Percentiles rank a stretch among this genome's conserved stretches.
These are phyloP conservation scores for Plasmodium yoelii DNA, from an alignment of 169 alveolate genomes.

Conservation along the genomic window DNA sequence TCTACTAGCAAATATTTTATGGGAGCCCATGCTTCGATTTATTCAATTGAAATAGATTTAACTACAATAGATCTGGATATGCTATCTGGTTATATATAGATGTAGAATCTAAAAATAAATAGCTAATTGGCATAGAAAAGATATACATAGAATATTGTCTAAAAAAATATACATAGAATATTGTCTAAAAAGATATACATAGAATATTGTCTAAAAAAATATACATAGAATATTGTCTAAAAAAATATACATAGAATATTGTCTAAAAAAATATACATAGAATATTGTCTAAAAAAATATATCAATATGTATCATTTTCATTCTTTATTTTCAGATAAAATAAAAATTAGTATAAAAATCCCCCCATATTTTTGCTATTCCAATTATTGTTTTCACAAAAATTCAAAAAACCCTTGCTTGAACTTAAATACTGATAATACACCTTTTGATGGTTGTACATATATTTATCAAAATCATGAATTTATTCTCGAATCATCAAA, in stretches of 20 bases:
- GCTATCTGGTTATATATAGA: constrained; percentile 10
- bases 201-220: too few relatives aligned
- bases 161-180: too few relatives aligned
- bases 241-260: neutral
- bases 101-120: neutral
- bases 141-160: too few relatives aligned
- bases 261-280: too few relatives aligned
- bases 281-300: too few relatives aligned
- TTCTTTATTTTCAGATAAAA: constrained; percentile 14
- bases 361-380: constrained; percentile 52
- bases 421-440: constrained; percentile 8
- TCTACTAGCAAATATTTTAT: constrained; percentile 17
- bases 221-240: neutral
- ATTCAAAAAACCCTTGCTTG: constrained; percentile 28
- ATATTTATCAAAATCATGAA: constrained; percentile 26
- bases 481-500: constrained; percentile 26
- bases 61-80: neutral
- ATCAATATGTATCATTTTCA: neutral
- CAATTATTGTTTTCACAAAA: constrained; percentile 32
- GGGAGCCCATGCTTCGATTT: constrained; percentile 40
- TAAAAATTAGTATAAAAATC: constrained; percentile 28
- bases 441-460: constrained; percentile 35
- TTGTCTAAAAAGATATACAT: neutral
- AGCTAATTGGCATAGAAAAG: neutral
- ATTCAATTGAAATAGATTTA: constrained; percentile 19